Evolutionary conservation across 2,329 filamentous ascomycete genomes (phyloP), one percentile per base, ranked within the genome.

Genomic region (Monosporascus sp.): DNA sequence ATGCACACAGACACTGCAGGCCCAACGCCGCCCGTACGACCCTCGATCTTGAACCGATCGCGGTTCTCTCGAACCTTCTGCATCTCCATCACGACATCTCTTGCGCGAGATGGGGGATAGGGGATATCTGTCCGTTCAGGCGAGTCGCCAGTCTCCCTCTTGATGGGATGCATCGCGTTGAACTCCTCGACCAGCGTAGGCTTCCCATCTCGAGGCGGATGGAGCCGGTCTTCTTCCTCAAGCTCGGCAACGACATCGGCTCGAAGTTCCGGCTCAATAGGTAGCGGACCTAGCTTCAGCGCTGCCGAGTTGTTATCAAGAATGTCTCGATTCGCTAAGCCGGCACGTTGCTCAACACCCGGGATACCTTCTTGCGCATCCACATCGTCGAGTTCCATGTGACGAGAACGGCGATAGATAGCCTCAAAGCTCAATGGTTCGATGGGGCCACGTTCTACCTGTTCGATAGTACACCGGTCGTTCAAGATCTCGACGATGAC

Each of bases 21-120:
- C 15, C 92, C 90, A 49, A 92, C 81, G 8, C 92, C 93, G 17
- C 90, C 89, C 14, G 89, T 93, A 36, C 88, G 83, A 20, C 86
- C 84, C 54, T 96, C 89, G 53, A 97, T 93, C 66, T 84, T 88
- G 69, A 97, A 96, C 18, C 93, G 83, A 64, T 97, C 93, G 22
- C 94, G 85, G 64, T 96, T 90, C 70, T 99, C 94, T 59, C 90
- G 89, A 9, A 97, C 84, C 67, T 93, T 94, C 65, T 94, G 90
- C 63, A 97, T 91, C 70, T 97, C 94, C 74, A 97, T 89, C 27
- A 90, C 84, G 7, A 99, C 91, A 63, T 99, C 94, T 56, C 92
- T 82, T 3, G 91, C 90, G 18, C 91, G 83, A 0, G 93, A 95
- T 5, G 91, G 88, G 1, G 94, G 94, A 22, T 95, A 83, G 2